Evolutionary conservation across 73 alveolate species (phyloP).

Genomic region (Halteria grandinella): DNA sequence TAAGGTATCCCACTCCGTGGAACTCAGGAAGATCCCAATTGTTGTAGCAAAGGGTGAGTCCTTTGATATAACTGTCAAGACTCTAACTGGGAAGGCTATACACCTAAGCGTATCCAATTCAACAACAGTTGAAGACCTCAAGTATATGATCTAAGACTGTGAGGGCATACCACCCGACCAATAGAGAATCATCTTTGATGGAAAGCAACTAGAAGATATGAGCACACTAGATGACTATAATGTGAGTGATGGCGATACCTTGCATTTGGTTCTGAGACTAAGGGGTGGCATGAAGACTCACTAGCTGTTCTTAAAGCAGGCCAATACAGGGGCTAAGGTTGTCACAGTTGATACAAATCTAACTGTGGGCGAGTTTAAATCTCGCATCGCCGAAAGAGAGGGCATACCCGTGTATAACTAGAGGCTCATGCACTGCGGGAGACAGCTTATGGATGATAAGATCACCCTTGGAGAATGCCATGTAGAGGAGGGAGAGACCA

Average conservation of each 20-base stretch:
- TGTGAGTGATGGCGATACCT: neutral
- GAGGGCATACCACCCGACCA: conserved; percentile 57
- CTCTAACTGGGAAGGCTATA: conserved; percentile 72
- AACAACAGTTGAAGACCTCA: conserved; percentile 56
- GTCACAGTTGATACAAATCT: too few species aligned
- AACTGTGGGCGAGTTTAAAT: conserved; percentile 63
- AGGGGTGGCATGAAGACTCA: conserved; percentile 68
- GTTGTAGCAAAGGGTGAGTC: neutral
- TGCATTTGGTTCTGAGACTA: conserved; percentile 62
- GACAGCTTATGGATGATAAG: conserved; percentile 78
- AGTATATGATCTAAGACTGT: conserved; percentile 42
- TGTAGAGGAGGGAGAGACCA: conserved; percentile 46
- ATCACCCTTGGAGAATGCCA: conserved; percentile 70
- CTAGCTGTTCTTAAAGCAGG: too few species aligned
- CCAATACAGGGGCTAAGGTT: too few species aligned
- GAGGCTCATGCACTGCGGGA: conserved; percentile 80
- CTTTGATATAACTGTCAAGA: neutral
- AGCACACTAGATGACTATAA: conserved; percentile 42
- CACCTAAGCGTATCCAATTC: conserved; percentile 32
- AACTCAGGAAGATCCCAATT: neutral
- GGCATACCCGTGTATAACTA: conserved; percentile 90
- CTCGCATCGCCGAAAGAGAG: conserved; percentile 69
- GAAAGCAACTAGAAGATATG: conserved; percentile 56
- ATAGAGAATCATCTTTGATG: conserved; percentile 50
- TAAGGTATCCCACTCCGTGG: neutral